Base-by-base conservation (phyloP, 139 green algal genomes). In the Zygnema cylindricum region DNA sequence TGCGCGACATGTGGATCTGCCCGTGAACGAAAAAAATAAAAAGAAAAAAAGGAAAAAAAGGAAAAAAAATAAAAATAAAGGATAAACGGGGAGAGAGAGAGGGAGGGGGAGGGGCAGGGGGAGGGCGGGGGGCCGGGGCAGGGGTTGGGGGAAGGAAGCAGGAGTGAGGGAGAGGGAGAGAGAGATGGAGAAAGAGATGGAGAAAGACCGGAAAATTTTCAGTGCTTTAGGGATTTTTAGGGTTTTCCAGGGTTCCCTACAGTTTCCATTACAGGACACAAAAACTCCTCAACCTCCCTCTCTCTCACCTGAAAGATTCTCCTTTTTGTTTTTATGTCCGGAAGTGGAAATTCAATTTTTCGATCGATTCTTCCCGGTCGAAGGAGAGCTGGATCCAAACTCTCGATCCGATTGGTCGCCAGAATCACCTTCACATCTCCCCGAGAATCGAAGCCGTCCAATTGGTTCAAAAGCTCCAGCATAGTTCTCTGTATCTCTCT, bases 301-400 rank as follows among this genome's bases (percentile, higher is more conserved):
- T n/a, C n/a, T 1, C 87, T 39, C 69, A 98, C 98, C 89, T 93
- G 81, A 91, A 99, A 99, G 93, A 99, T 99, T 88, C 97, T 94
- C 36, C 97, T 93, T 95, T 99, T 99, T 57, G 97, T 99, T 93
- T 99, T 99, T 73, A 95, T 94, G 89, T 99, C 97, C 39, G 97
- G 97, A 85, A 99, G 92, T n/a, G 97, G 96, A 92, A 99, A 99
- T 94, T 99, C 97, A 82, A 99, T 99, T 88, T 98, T 98, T 25
- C 92, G 89, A 77, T 94, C 92, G 79, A 98, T 98, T 78, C 96
- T 94, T 16, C 97, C 97, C 16, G 97, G 97, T 43, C 97, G 95
- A 76, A 99, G 98, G 23, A 99, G 94, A 0, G 97, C 97, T 0
- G 97, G 97, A 88, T 99, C 97, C 32, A 99, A 93, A 1, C 93